Evolutionary conservation across 495 filamentous ascomycete species (phyloP).

Genomic region (Trichoderma orchidacearum): DNA sequence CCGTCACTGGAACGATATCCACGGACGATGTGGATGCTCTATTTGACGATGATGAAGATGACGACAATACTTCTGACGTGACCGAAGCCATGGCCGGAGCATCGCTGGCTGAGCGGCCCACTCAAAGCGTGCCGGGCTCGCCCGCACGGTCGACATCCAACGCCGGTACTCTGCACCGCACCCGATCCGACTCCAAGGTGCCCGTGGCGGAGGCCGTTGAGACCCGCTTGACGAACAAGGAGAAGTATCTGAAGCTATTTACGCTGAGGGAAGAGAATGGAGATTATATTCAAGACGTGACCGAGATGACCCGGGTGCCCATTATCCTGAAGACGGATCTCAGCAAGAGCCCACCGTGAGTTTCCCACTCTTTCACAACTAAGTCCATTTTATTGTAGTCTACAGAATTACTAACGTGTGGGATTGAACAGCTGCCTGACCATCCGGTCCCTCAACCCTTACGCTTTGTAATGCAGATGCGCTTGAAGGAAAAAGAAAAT

Average conservation of each 20-base stretch:
- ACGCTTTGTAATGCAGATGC: constrained; percentile 50
- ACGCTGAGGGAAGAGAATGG: constrained; percentile 82
- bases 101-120: constrained; percentile 72
- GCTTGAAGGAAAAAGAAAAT: not conserved
- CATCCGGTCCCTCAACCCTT: constrained; percentile 94
- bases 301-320: constrained; percentile 91
- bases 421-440: constrained; percentile 64
- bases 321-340: constrained; percentile 97
- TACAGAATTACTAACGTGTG: constrained; percentile 20
- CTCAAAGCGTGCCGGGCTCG: constrained; percentile 91
- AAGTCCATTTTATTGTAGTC: not conserved
- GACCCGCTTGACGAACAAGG: constrained; percentile 75
- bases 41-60: constrained; percentile 90
- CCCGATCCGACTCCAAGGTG: constrained; percentile 84
- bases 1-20: constrained; percentile 82
- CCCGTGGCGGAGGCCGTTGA: constrained; percentile 58
- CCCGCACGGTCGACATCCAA: constrained; percentile 65
- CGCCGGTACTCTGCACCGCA: constrained; percentile 65
- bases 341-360: constrained; percentile 93
- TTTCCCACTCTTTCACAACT: not conserved
- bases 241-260: constrained; percentile 89
- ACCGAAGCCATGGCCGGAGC: constrained; percentile 77
- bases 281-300: constrained; percentile 95
- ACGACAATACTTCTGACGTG: constrained; percentile 74
- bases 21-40: constrained; percentile 83